Percentiles rank a stretch among this genome's conserved stretches.
Conservation (phyloP, 2,329 filamentous ascomycete species). For the Akanthomyces uredinophilus region DNA sequence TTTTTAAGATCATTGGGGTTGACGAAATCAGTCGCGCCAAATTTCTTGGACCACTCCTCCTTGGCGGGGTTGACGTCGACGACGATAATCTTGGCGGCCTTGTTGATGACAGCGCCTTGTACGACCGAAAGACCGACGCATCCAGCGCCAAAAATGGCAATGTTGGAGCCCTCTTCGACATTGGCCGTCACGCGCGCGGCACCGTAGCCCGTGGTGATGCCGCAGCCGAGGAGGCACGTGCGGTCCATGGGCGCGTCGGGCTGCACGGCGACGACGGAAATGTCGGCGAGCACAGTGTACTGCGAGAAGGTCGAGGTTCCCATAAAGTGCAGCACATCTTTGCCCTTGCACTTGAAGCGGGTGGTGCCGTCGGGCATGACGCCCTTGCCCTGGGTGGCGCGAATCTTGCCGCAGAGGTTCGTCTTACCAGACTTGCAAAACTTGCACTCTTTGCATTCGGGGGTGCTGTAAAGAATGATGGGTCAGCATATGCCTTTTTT, state of each 20-base stretch:
- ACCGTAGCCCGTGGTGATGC: slow-evolving; percentile 97
- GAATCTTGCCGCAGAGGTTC: slow-evolving; percentile 98
- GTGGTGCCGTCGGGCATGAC: slow-evolving; percentile 97
- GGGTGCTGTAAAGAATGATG: slow-evolving; percentile 57
- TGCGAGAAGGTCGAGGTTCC: slow-evolving; percentile 98
- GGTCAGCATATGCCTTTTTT: neutral
- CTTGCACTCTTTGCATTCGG: slow-evolving; percentile 96
- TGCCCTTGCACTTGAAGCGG: slow-evolving; percentile 90
- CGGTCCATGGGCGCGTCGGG: slow-evolving; percentile 90
- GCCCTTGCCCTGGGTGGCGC: slow-evolving; percentile 90
- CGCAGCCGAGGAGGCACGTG: slow-evolving; percentile 92
- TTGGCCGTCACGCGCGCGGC: slow-evolving; percentile 90
- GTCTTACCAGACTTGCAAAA: slow-evolving; percentile 99
- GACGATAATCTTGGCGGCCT: slow-evolving; percentile 71
- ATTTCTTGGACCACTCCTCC: slow-evolving; percentile 89
- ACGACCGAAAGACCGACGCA: slow-evolving; percentile 95
- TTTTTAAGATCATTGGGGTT: slow-evolving; percentile 73
- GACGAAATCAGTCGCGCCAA: slow-evolving; percentile 94
- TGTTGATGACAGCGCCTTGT: slow-evolving; percentile 84
- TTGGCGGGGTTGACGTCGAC: slow-evolving; percentile 78
- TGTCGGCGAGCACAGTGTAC: slow-evolving; percentile 97
- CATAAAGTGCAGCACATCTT: slow-evolving; percentile 98
- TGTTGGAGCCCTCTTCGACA: slow-evolving; percentile 81
- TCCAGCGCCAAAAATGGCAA: slow-evolving; percentile 91
- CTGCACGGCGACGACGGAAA: slow-evolving; percentile 93